Conservation (phyloP, 805 yeast genomes). For the Wickerhamomyces xylosicus region DNA sequence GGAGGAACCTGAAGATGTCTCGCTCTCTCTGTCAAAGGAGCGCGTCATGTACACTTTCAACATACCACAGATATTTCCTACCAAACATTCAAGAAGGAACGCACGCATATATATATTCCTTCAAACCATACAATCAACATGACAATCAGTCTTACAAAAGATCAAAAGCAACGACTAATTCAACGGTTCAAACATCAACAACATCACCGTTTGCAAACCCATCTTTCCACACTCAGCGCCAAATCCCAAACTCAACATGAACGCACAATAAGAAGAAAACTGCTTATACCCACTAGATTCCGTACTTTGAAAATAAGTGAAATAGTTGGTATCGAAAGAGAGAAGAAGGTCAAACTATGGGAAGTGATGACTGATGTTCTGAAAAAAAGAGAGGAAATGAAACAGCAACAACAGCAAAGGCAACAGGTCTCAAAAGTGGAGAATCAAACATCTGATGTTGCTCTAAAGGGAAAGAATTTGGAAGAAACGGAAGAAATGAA, state of each 20-base stretch:
- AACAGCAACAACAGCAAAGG: not conserved
- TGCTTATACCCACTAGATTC: not conserved
- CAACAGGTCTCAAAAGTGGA: not conserved
- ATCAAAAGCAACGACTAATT: not conserved
- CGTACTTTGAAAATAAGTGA: not conserved
- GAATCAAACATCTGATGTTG: not conserved
- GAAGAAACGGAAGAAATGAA: not conserved
- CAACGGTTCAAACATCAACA: not conserved
- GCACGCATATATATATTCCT: too few relatives aligned
- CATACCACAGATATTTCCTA: too few relatives aligned
- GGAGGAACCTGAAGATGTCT: too few relatives aligned
- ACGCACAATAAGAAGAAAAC: not conserved
- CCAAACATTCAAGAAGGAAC: too few relatives aligned
- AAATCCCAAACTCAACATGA: not conserved
- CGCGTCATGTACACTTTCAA: too few relatives aligned
- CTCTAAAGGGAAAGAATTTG: too few relatives aligned
- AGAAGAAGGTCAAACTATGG: not conserved
- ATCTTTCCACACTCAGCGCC: not conserved
- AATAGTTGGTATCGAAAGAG: not conserved
- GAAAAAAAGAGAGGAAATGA: not conserved
- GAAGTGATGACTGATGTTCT: not conserved
- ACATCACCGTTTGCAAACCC: not conserved
- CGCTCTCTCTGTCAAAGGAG: too few relatives aligned
- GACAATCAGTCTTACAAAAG: not conserved
- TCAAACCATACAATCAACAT: not conserved